Evolutionary conservation across 2,329 filamentous ascomycete genomes (phyloP), one percentile per base, ranked within the genome.

Genomic region (Monilinia polystroma): DNA sequence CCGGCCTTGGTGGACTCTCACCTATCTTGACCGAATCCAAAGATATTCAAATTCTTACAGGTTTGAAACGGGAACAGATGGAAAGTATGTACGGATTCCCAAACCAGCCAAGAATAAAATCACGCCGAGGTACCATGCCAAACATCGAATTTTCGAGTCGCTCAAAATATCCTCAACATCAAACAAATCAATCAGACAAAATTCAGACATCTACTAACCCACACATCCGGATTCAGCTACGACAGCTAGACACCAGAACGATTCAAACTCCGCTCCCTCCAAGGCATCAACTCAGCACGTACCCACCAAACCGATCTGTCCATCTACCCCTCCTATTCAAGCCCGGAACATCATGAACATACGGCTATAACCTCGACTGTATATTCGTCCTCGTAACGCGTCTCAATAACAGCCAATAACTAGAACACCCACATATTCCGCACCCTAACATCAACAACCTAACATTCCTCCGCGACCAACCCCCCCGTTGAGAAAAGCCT

Each of bases 271-370:
- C 43, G 43, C 26, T 43, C 57, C 43, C 4, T 14, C 11, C 43
- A 49, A 35, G 57, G 26, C 16, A 23, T 35, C 3, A 8, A 35
- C 26, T 49, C 57, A 7, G 20, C 14, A 2, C 26, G 18, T 23
- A 49, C 43, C 20, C 26, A 35, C 18, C 12, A 1, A 5, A 35
- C 43, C 18, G 26, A 49, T 10, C 47, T 35, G 43, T 59, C 14
- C 16, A 59, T 10, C 14, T 62, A 7, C 87, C 87, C 1, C 75
- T 90, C 20, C 73, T 88, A 0, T 86, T 87, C 68, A 86, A 90
- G 71, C 87, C 88, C 0, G 87, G 87, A 0, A 81, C 82, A 32
- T 79, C 78, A 3, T 90, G 85, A 84, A 79, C 85, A 66, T 89
- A 90, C 18, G 82, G 83, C 0, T 77, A 78, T 7, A 74, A 74